phyloP scores from a whole-genome alignment of 441 rosid species.

The Brassica hybrid region DNA sequence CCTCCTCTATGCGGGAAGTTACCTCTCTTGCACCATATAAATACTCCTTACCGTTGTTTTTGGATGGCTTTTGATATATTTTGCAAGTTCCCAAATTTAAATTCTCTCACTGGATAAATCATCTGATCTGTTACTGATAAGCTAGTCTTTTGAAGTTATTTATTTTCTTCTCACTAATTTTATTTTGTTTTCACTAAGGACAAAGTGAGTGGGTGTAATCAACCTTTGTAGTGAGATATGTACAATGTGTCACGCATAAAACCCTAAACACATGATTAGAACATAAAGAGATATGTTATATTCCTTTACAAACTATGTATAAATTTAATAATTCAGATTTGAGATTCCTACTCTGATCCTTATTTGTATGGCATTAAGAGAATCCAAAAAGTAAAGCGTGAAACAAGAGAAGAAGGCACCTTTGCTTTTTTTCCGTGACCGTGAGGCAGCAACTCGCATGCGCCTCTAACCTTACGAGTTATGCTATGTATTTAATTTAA shows the following conservation, averaged over 20 bases:
- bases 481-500: no score
- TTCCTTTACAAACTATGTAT: background rate
- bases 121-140: background rate
- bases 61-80: slow-evolving; percentile 28
- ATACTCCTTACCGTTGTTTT: slow-evolving; percentile 52
- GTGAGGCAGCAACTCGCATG: no score
- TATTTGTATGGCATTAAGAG: no score
- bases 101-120: background rate
- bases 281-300: slow-evolving; percentile 10
- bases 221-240: slow-evolving; percentile 1
- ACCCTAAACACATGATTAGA: slow-evolving; percentile 4
- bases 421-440: no score
- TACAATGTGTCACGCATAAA: slow-evolving; percentile 34
- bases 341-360: background rate
- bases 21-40: slow-evolving; percentile 56
- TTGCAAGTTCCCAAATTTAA: background rate
- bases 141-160: background rate
- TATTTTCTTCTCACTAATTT: slow-evolving; percentile 5
- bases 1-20: slow-evolving; percentile 33
- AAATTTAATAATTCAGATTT: background rate
- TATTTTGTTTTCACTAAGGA: slow-evolving; percentile 19
- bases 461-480: no score
- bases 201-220: background rate
- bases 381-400: no score
- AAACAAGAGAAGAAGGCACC: no score